Evolutionary conservation across 2,329 filamentous ascomycete species (phyloP).

Genomic region (Shiraia bambusicola): DNA sequence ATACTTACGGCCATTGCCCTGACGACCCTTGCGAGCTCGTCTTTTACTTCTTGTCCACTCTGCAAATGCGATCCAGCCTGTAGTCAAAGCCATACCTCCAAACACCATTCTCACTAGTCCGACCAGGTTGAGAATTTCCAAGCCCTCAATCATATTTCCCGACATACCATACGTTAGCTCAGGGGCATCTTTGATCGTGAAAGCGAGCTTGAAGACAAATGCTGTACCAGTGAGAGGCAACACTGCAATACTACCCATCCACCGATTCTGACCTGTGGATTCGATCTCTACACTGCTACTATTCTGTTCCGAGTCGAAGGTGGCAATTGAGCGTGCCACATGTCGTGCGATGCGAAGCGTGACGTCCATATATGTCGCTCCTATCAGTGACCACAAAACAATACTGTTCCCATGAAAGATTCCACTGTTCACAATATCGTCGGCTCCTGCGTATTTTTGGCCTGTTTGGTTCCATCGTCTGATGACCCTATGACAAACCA

Average conservation of each 20-base stretch:
- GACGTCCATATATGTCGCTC: slow-evolving; percentile 67
- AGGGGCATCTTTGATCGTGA: slow-evolving; percentile 83
- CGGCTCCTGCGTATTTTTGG: slow-evolving; percentile 89
- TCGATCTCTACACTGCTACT: slow-evolving; percentile 20
- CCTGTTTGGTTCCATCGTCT: slow-evolving; percentile 95
- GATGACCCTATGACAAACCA: slow-evolving; percentile 65
- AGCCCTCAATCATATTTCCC: slow-evolving; percentile 49
- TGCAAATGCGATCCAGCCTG: slow-evolving; percentile 30
- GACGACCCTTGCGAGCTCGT: slow-evolving; percentile 10
- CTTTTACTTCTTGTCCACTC: slow-evolving; percentile 29
- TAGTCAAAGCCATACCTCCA: slow-evolving; percentile 36
- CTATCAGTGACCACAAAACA: slow-evolving; percentile 73
- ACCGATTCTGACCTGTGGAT: slow-evolving; percentile 27
- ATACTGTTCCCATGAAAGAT: slow-evolving; percentile 53
- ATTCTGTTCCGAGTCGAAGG: slow-evolving; percentile 20
- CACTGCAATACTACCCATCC: slow-evolving; percentile 34
- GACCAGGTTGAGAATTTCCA: slow-evolving; percentile 43
- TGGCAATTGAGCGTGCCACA: slow-evolving; percentile 30
- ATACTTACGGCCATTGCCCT: slow-evolving; percentile 31
- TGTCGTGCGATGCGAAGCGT: slow-evolving; percentile 48
- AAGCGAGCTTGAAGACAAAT: slow-evolving; percentile 84
- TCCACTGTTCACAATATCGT: slow-evolving; percentile 74
- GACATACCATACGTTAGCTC: slow-evolving; percentile 61
- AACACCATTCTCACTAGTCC: slow-evolving; percentile 42
- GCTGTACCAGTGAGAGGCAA: slow-evolving; percentile 56